phyloP scores from a whole-genome alignment of 352 stramenopile species.

The Pythium folliculosum region DNA sequence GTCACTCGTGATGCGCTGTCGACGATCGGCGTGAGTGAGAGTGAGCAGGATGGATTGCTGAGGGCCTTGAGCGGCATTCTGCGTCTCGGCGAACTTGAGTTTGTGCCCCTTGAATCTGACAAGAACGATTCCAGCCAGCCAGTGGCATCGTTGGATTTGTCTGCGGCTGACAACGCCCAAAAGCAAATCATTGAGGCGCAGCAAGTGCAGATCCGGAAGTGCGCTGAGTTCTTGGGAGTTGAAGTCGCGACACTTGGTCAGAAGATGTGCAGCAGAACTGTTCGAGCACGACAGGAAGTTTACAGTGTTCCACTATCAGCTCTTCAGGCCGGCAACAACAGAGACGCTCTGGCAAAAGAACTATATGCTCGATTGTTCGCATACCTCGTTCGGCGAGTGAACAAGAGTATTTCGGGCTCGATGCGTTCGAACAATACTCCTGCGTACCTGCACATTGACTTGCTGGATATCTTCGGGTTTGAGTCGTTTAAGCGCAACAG shows the following conservation, averaged over 20 bases:
- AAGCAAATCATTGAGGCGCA: slow-evolving; percentile 49
- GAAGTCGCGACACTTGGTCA: slow-evolving; percentile 58
- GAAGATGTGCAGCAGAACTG: slow-evolving; percentile 79
- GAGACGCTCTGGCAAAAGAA: slow-evolving; percentile 95
- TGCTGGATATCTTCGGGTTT: slow-evolving; percentile 98
- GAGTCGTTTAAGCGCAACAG: slow-evolving; percentile 93
- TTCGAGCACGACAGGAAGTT: slow-evolving; percentile 81
- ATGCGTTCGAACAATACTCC: slow-evolving; percentile 35
- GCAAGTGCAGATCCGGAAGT: slow-evolving; percentile 59
- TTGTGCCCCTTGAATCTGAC: slow-evolving; percentile 74
- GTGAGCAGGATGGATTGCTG: slow-evolving; percentile 78
- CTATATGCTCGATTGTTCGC: slow-evolving; percentile 95
- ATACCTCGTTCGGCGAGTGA: slow-evolving; percentile 91
- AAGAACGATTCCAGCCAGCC: slow-evolving; percentile 77
- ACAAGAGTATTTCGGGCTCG: slow-evolving; percentile 78
- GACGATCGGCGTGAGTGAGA: slow-evolving; percentile 72
- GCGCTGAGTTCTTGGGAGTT: slow-evolving; percentile 69
- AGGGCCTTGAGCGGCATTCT: slow-evolving; percentile 74
- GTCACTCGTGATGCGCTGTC: slow-evolving; percentile 77
- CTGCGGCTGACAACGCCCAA: slow-evolving; percentile 14
- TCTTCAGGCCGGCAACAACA: slow-evolving; percentile 79
- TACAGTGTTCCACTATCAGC: slow-evolving; percentile 78
- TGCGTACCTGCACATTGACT: slow-evolving; percentile 87
- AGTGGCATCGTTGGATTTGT: slow-evolving; percentile 44
- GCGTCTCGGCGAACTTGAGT: slow-evolving; percentile 80